phyloP scores from a whole-genome alignment of 257 asterid species.

The Solanum pimpinellifolium region DNA sequence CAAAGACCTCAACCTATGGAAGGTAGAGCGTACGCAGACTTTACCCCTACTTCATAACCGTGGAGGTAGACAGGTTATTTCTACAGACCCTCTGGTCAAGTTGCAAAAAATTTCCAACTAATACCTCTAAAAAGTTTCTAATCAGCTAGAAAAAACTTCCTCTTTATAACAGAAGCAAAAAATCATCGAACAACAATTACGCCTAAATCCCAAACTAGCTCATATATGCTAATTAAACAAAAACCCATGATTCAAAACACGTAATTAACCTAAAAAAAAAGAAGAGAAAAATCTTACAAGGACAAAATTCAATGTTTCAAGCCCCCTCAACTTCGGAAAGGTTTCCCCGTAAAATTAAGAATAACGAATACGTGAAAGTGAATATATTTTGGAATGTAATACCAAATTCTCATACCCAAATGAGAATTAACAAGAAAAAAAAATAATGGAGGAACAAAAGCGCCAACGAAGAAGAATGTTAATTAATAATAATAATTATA shows the following conservation, averaged over 20 bases:
- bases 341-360: neutral
- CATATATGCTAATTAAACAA: neutral
- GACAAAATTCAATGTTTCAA: neutral
- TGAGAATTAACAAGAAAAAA: neutral
- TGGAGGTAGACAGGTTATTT: neutral
- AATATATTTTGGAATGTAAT: neutral
- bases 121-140: neutral
- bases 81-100: neutral
- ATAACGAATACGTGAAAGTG: neutral
- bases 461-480: neutral
- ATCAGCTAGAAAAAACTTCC: neutral
- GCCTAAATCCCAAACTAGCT: neutral
- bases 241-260: neutral
- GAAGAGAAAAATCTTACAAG: neutral
- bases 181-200: neutral
- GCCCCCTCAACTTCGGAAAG: neutral
- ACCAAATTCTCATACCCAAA: neutral
- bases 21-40: neutral
- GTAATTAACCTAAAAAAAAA: neutral
- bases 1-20: neutral
- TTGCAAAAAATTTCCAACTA: neutral
- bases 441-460: neutral
- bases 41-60: neutral
- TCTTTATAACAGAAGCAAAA: neutral
- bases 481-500: neutral